A percentile compares a stretch with the other conserved stretches of the same genome.
phyloP scores from a whole-genome alignment of 495 filamentous ascomycete species.

The Filosporella fistucella region DNA sequence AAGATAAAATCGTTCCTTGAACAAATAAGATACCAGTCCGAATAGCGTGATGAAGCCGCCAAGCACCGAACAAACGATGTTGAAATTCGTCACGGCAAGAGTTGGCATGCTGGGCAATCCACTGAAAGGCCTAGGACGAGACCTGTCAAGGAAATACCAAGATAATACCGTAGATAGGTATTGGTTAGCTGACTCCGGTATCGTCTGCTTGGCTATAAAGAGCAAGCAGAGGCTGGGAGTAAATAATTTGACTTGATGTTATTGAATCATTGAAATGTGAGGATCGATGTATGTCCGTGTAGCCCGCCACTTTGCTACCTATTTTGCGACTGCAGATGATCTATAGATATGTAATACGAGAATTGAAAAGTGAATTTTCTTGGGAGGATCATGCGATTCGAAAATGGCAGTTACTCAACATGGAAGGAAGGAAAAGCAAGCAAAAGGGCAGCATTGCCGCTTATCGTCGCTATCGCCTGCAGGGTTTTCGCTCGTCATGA shows the following conservation, averaged over 20 bases:
- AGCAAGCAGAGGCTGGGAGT: slow-evolving; percentile 24
- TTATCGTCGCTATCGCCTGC: no score
- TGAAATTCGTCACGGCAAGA: slow-evolving; percentile 76
- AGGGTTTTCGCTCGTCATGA: no score
- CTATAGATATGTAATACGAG: no score
- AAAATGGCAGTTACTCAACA: no score
- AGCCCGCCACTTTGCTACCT: slow-evolving; percentile 19
- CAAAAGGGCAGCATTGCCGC: no score
- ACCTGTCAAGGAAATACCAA: not conserved
- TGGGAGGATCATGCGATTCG: no score
- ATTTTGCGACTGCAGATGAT: no score
- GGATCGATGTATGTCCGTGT: not conserved
- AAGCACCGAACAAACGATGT: slow-evolving; percentile 70
- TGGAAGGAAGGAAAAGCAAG: no score
- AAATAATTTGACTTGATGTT: slow-evolving; percentile 30
- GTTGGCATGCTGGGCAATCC: slow-evolving; percentile 61
- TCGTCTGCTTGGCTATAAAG: slow-evolving; percentile 28
- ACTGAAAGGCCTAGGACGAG: not conserved
- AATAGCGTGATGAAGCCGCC: slow-evolving; percentile 89
- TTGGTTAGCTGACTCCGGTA: slow-evolving; percentile 31
- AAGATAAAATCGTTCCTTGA: slow-evolving; percentile 87
- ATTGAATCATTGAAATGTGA: slow-evolving; percentile 39
- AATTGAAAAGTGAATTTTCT: no score
- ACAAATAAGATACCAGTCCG: slow-evolving; percentile 80
- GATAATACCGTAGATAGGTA: not conserved